A percentile compares a stretch with the other conserved stretches of the same genome.
phyloP scores from a whole-genome alignment of 176 grass and related monocot species.

The Elymus sibiricus region DNA sequence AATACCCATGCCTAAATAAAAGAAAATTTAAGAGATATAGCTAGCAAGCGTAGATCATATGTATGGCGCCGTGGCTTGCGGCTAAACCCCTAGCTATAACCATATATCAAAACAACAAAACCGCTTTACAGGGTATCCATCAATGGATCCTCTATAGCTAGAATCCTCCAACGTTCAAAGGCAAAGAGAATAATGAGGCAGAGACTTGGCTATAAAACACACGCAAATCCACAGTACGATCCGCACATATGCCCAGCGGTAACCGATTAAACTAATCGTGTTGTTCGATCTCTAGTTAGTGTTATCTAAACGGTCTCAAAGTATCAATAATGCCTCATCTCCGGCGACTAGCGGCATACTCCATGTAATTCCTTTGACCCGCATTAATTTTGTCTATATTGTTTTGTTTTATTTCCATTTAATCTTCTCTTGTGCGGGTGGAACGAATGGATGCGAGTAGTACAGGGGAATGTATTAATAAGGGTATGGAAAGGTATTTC shows the following conservation, averaged over 20 bases:
- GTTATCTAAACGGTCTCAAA: background rate
- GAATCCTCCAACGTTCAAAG: constrained; percentile 4
- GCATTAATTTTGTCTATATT: background rate
- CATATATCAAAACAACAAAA: background rate
- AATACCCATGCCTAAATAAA: background rate
- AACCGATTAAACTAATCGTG: background rate
- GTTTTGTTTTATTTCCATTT: background rate
- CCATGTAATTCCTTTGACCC: background rate
- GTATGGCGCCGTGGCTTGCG: background rate
- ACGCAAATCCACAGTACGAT: constrained; percentile 43
- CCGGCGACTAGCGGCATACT: background rate
- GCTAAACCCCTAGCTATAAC: background rate
- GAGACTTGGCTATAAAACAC: constrained; percentile 18
- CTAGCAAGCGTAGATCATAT: background rate
- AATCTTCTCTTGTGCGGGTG: background rate
- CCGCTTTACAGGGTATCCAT: background rate
- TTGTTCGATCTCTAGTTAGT: background rate
- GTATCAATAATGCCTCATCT: background rate
- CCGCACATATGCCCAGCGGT: constrained; percentile 34
- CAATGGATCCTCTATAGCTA: background rate
- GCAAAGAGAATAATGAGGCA: constrained; percentile 36
- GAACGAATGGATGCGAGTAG: background rate
- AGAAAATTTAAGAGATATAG: background rate
- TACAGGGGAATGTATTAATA: background rate
- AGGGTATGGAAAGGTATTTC: background rate